Percentiles rank a stretch among this genome's conserved stretches.
These are phyloP conservation scores for Yueomyces sp. DNA, from an alignment of 805 yeast species.

Conservation along the genomic window DNA sequence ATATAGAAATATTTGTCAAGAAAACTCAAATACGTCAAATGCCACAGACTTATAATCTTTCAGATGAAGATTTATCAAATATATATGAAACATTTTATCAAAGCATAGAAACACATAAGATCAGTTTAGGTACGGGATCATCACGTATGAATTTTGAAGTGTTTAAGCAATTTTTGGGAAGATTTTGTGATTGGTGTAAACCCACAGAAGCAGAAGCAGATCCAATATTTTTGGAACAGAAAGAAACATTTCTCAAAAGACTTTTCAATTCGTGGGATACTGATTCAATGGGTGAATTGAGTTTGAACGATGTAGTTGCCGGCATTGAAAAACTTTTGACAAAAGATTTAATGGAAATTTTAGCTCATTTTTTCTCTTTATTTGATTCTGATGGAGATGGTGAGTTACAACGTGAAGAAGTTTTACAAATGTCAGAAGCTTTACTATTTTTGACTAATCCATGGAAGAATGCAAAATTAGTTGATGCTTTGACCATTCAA, in stretches of 20 bases:
- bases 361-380: conserved; percentile 66
- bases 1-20: conserved; percentile 82
- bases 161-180: conserved; percentile 62
- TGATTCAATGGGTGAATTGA: conserved; percentile 38
- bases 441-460: conserved; percentile 70
- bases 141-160: conserved; percentile 65
- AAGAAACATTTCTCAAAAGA: conserved; percentile 41
- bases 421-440: conserved; percentile 79
- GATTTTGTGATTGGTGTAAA: conserved; percentile 65
- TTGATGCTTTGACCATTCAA: conserved; percentile 51
- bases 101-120: conserved; percentile 54
- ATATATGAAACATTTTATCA: conserved; percentile 78
- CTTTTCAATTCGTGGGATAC: conserved; percentile 63
- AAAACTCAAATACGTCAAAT: conserved; percentile 81
- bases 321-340: conserved; percentile 64
- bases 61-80: conserved; percentile 45
- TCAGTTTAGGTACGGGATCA: conserved; percentile 37
- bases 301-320: conserved; percentile 52
- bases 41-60: conserved; percentile 55
- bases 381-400: conserved; percentile 53
- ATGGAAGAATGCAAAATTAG: conserved; percentile 58
- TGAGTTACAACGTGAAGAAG: conserved; percentile 61
- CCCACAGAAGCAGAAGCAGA: conserved; percentile 26
- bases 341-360: conserved; percentile 61
- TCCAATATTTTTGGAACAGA: conserved; percentile 19